Evolutionary conservation across 352 stramenopile species (phyloP), one percentile per base, ranked within the genome.

Genomic region (Pythium periplocum): DNA sequence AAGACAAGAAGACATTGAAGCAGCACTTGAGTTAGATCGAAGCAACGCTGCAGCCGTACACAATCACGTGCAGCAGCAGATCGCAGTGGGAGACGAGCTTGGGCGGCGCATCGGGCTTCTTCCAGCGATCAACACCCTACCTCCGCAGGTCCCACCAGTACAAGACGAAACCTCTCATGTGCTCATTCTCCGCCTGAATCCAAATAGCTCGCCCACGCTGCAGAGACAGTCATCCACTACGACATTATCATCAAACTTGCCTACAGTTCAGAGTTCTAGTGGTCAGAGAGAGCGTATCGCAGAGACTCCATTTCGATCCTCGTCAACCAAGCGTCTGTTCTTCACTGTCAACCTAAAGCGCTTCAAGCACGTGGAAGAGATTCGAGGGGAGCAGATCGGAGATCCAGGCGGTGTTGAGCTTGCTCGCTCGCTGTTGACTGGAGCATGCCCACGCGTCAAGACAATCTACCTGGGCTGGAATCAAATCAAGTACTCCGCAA

Each of bases 301-400:
- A 26, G 17, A 26, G 17, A 26, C 17, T 26, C 17, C 17, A 26
- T 26, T 26, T 26, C 17, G 17, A 26, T 26, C 57, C 0, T 38
- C 55, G 4, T 45, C 36, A 12, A 31, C 59, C 8, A 88, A 88
- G 64, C 66, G 62, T 2, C 48, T 80, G 48, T 86, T 84, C 51
- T 86, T 88, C 61, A 86, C 77, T 4, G 62, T 83, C 33, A 88
- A 88, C 44, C 61, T 89, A 33, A 87, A 87, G 53, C 72, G 80
- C 32, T 91, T 86, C 55, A 87, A 87, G 44, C 78, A 88, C 44
- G 76, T 73, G 0, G 77, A 85, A 52, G 57, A 76, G 39, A 72
- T 86, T 45, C 57, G 57, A n/a, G 80, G 75, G 4, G 75, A 89
- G 34, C 45, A 50, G 12, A 87, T 91, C 17, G 78, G 78, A 0